Evolutionary conservation across 805 yeast genomes (phyloP).

Genomic region (Wickerhamiella parazyma): DNA sequence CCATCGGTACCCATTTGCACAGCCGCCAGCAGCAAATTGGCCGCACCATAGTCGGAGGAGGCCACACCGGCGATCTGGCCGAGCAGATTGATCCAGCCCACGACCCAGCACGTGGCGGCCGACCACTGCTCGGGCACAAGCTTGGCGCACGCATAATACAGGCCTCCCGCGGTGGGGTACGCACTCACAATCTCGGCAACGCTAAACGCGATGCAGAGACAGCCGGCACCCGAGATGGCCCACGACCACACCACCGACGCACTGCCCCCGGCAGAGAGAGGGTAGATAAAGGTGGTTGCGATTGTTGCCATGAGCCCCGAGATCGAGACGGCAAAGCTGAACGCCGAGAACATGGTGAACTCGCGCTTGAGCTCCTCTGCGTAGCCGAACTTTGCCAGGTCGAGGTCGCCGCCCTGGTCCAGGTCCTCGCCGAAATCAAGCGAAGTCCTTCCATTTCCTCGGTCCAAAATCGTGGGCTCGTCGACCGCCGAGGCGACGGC

Average conservation of each 20-base stretch:
- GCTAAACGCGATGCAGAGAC: constrained; percentile 41
- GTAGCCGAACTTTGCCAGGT: constrained; percentile 38
- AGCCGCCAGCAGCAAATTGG: constrained; percentile 25
- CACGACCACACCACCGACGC: constrained; percentile 54
- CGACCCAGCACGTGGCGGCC: constrained; percentile 41
- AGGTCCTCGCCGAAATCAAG: constrained; percentile 3
- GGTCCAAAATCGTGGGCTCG: constrained; percentile 4
- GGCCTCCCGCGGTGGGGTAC: constrained; percentile 65
- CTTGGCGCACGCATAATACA: constrained; percentile 40
- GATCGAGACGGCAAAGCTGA: constrained; percentile 50
- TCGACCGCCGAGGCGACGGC: constrained; percentile 1
- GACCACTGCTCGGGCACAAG: constrained; percentile 29
- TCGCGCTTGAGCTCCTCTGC: constrained; percentile 47
- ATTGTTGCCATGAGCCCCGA: constrained; percentile 55
- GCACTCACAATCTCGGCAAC: constrained; percentile 58
- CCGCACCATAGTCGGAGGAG: constrained; percentile 26
- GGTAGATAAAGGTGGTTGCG: constrained; percentile 38
- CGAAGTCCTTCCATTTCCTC: not conserved
- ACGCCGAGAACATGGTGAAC: constrained; percentile 46
- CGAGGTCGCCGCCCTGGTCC: constrained; percentile 17
- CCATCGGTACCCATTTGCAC: constrained; percentile 25
- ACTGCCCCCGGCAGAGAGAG: constrained; percentile 43
- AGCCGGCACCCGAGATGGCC: constrained; percentile 41
- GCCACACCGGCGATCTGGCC: constrained; percentile 28
- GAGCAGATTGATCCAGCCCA: constrained; percentile 37